These are phyloP conservation scores for Macrotyloma uniflorum DNA, from an alignment of 306 rosid genomes.

Conservation along the genomic window DNA sequence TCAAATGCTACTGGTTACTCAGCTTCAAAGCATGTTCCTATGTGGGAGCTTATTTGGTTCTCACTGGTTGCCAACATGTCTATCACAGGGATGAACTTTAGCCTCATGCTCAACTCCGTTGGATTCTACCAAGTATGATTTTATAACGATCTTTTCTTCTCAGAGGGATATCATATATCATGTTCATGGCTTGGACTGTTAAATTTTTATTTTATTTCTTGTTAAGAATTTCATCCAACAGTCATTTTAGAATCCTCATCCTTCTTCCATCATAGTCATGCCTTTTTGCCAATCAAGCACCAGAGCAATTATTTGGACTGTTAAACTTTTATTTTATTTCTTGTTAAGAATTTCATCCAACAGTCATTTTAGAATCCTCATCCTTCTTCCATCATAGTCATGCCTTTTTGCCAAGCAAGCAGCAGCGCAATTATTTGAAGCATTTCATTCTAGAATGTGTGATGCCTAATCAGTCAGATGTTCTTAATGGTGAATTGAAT, in stretches of 20 bases:
- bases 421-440: neutral
- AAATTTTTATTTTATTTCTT: neutral
- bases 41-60: conserved; percentile 98
- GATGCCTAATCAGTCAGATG: neutral
- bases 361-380: neutral
- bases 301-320: neutral
- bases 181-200: conserved; percentile 9
- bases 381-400: conserved; percentile 20
- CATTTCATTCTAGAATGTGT: neutral
- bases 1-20: conserved; percentile 85
- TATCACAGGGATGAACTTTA: conserved; percentile 87
- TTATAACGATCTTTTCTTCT: conserved; percentile 3
- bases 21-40: conserved; percentile 82
- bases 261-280: conserved; percentile 20
- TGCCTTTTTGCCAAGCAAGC: conserved; percentile 6
- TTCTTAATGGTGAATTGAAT: neutral
- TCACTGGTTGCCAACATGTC: conserved; percentile 84
- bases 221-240: neutral
- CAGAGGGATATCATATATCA: neutral
- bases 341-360: neutral
- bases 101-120: conserved; percentile 96
- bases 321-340: neutral
- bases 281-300: conserved; percentile 1
- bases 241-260: conserved; percentile 3
- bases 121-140: conserved; percentile 82